A percentile compares a stretch with the other conserved stretches of the same genome.
Evolutionary conservation across 208 protist species (phyloP).

Genomic region (Strigomonas culicis): DNA sequence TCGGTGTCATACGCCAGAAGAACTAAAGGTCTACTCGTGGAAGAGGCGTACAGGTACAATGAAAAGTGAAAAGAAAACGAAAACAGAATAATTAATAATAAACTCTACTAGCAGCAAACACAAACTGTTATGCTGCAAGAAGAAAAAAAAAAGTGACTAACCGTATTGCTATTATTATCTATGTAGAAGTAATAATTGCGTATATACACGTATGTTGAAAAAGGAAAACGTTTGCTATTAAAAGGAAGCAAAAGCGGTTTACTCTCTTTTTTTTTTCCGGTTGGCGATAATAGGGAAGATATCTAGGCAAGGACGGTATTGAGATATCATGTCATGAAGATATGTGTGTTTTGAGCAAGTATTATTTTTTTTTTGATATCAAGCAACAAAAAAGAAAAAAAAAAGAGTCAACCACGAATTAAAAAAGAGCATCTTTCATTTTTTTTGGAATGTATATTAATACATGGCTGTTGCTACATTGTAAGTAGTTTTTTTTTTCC

Average conservation of each 20-base stretch:
- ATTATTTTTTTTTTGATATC: neutral
- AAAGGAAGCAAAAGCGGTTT: neutral
- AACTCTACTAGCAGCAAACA: too few species aligned
- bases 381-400: neutral
- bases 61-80: too few species aligned
- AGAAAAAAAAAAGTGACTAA: too few species aligned
- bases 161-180: too few species aligned
- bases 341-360: neutral
- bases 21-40: too few species aligned
- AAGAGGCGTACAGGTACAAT: too few species aligned
- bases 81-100: too few species aligned
- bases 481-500: slow-evolving; percentile 7
- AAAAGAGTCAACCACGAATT: neutral
- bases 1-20: neutral
- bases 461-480: slow-evolving; percentile 10
- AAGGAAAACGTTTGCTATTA: too few species aligned
- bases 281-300: neutral
- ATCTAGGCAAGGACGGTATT: neutral
- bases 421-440: neutral
- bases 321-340: slow-evolving; percentile 11
- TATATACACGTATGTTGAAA: too few species aligned
- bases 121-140: too few species aligned
- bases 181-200: too few species aligned
- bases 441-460: slow-evolving; percentile 9
- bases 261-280: neutral